These are phyloP conservation scores for Aspergillus spinulosporus DNA, from an alignment of 2,329 filamentous ascomycete genomes.

Conservation along the genomic window DNA sequence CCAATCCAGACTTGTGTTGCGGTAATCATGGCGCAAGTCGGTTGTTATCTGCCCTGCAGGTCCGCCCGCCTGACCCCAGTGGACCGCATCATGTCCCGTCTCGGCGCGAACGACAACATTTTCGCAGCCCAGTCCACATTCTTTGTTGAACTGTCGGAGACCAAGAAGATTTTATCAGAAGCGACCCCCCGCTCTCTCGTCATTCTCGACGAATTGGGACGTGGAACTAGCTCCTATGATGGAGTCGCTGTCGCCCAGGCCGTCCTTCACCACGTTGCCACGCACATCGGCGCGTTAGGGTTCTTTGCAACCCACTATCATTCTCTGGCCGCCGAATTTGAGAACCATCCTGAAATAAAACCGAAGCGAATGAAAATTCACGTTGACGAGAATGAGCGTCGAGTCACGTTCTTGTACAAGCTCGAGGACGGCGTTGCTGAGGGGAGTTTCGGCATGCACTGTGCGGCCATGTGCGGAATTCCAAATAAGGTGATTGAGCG, in stretches of 20 bases:
- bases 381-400: conserved; percentile 78
- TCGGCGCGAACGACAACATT: conserved; percentile 98
- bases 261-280: conserved; percentile 95
- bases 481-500: conserved; percentile 76
- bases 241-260: conserved; percentile 95
- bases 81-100: conserved; percentile 96
- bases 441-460: conserved; percentile 98
- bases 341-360: conserved; percentile 80
- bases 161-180: conserved; percentile 95
- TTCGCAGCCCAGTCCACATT: conserved; percentile 97
- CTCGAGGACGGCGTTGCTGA: conserved; percentile 92
- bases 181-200: conserved; percentile 92
- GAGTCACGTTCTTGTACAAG: conserved; percentile 96
- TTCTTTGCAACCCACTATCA: conserved; percentile 99
- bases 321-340: conserved; percentile 86
- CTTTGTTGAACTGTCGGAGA: conserved; percentile 95
- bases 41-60: conserved; percentile 83
- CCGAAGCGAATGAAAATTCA: conserved; percentile 91
- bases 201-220: conserved; percentile 93
- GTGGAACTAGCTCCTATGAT: conserved; percentile 92
- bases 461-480: conserved; percentile 97
- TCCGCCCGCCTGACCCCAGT: conserved; percentile 84
- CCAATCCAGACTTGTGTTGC: conserved; percentile 76
- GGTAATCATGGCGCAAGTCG: conserved; percentile 96
- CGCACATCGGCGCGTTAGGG: conserved; percentile 87